Evolutionary conservation across 768 basidiomycete species (phyloP).

Genomic region (Galerina sulciceps): DNA sequence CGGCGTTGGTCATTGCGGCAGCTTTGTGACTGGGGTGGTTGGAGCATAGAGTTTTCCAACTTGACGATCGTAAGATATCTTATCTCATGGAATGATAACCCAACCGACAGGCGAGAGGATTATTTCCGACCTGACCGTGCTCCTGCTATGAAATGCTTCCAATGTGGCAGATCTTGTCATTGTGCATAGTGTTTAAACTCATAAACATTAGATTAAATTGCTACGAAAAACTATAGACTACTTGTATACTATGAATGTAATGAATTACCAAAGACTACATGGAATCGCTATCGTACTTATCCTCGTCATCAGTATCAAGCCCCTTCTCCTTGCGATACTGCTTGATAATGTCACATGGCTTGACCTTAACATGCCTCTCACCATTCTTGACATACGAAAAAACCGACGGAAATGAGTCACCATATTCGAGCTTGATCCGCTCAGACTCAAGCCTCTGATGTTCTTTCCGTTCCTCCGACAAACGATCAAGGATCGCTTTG

Average conservation of each 20-base stretch:
- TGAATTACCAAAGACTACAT: background rate
- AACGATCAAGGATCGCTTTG: background rate
- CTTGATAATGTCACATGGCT: slow-evolving; percentile 2
- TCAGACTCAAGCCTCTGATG: background rate
- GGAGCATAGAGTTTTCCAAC: slow-evolving; percentile 42
- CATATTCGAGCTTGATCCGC: slow-evolving; percentile 5
- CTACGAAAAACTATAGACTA: background rate
- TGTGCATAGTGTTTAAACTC: slow-evolving; percentile 7
- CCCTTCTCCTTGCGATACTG: slow-evolving; percentile 3
- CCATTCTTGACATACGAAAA: slow-evolving; percentile 9
- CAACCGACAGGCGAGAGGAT: slow-evolving; percentile 32
- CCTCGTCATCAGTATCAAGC: background rate
- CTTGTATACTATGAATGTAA: background rate
- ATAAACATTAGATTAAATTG: background rate
- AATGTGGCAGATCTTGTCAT: slow-evolving; percentile 15
- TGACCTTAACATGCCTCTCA: background rate
- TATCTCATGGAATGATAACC: slow-evolving; percentile 44
- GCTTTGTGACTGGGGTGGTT: slow-evolving; percentile 52
- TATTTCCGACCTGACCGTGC: slow-evolving; percentile 36
- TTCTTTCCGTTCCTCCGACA: background rate
- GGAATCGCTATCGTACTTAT: background rate
- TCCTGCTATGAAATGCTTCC: slow-evolving; percentile 17
- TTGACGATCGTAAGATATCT: slow-evolving; percentile 47
- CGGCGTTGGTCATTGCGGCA: slow-evolving; percentile 36
- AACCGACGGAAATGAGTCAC: background rate